Evolutionary conservation across 768 basidiomycete genomes (phyloP).

Genomic region (Clitopilus hobsonii): DNA sequence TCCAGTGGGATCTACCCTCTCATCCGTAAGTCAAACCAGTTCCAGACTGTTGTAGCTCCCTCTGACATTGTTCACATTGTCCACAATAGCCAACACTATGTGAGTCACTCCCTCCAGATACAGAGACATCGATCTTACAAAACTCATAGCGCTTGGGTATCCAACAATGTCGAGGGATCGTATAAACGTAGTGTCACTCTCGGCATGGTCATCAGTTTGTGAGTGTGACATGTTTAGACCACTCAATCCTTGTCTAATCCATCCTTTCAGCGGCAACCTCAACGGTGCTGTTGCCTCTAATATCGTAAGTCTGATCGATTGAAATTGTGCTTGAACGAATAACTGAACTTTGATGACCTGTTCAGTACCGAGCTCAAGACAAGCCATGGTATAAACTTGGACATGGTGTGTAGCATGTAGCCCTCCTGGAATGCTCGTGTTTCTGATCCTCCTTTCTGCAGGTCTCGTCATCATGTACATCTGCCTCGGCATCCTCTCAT

Average conservation of each 20-base stretch:
- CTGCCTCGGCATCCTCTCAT: slow-evolving; percentile 50
- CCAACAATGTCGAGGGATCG: slow-evolving; percentile 69
- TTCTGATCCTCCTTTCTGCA: slow-evolving; percentile 22
- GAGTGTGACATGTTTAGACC: slow-evolving; percentile 13
- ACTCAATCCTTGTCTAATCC: background rate
- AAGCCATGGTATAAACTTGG: slow-evolving; percentile 51
- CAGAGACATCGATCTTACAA: background rate
- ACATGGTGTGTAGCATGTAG: slow-evolving; percentile 15
- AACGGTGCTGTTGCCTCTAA: slow-evolving; percentile 75
- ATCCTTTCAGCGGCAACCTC: slow-evolving; percentile 50
- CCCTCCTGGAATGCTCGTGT: background rate
- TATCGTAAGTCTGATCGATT: slow-evolving; percentile 39
- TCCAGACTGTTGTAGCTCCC: background rate
- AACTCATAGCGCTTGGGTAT: slow-evolving; percentile 43
- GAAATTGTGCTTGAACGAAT: background rate
- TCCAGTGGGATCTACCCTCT: slow-evolving; percentile 69
- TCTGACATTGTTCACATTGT: too few species aligned
- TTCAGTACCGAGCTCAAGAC: slow-evolving; percentile 58
- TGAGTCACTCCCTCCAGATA: slow-evolving; percentile 19
- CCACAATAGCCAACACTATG: slow-evolving; percentile 54
- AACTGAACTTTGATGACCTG: background rate
- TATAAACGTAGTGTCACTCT: slow-evolving; percentile 72
- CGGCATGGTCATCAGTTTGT: slow-evolving; percentile 67
- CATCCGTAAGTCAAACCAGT: slow-evolving; percentile 46
- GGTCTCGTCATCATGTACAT: slow-evolving; percentile 73